A percentile compares a stretch with the other conserved stretches of the same genome.
Evolutionary conservation across 352 stramenopile genomes (phyloP).

Genomic region (Globisporangium recalcitrans): DNA sequence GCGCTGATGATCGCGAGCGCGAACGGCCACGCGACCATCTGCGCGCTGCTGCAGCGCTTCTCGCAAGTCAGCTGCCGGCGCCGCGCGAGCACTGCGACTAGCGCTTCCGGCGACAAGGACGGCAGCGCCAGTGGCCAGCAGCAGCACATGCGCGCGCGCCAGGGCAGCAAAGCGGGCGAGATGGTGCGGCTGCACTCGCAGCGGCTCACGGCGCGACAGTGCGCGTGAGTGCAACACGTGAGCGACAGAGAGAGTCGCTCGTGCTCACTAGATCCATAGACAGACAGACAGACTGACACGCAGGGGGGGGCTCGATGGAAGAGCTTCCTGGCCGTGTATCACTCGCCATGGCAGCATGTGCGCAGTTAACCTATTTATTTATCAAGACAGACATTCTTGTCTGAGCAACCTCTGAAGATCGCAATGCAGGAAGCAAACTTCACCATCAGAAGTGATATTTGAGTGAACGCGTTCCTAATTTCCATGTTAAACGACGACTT

Average conservation of each 20-base stretch:
- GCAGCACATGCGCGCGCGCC: slow-evolving; percentile 26
- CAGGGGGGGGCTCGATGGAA: slow-evolving; percentile 13
- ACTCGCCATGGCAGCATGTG: background rate
- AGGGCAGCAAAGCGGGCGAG: slow-evolving; percentile 29
- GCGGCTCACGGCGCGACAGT: slow-evolving; percentile 22
- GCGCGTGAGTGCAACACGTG: slow-evolving; percentile 6
- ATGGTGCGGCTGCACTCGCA: slow-evolving; percentile 40
- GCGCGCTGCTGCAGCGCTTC: slow-evolving; percentile 58
- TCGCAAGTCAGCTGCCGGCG: slow-evolving; percentile 15
- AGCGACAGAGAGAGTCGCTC: background rate
- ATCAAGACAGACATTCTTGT: too few species aligned
- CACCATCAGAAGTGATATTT: too few species aligned
- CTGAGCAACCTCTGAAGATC: too few species aligned
- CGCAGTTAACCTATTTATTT: slow-evolving; percentile 1
- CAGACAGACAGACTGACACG: background rate
- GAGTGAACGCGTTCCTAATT: too few species aligned
- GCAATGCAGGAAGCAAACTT: too few species aligned
- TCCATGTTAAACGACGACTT: too few species aligned
- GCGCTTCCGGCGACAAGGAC: slow-evolving; percentile 9
- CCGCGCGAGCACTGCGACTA: slow-evolving; percentile 13
- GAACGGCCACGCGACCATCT: slow-evolving; percentile 60
- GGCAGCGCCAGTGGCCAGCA: slow-evolving; percentile 17
- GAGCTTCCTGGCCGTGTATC: slow-evolving; percentile 3
- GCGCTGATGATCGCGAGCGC: slow-evolving; percentile 66
- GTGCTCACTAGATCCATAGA: slow-evolving; percentile 1